These are phyloP conservation scores for Trichoderma oligosporum DNA, from an alignment of 2,329 filamentous ascomycete species.

Conservation along the genomic window DNA sequence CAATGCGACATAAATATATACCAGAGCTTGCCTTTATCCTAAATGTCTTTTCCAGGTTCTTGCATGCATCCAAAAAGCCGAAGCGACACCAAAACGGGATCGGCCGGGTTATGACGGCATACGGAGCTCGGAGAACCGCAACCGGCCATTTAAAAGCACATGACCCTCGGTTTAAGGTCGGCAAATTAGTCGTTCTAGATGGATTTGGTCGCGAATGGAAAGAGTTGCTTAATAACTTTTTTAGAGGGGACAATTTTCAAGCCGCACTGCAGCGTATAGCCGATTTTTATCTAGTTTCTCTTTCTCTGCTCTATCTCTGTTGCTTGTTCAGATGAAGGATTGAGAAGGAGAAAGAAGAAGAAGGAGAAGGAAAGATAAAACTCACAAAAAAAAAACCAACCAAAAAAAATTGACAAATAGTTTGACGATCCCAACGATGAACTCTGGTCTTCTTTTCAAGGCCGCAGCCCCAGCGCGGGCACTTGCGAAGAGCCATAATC, in stretches of 20 bases:
- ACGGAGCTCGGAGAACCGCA: slow-evolving; percentile 28
- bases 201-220: slow-evolving; percentile 3
- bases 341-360: no score
- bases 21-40: no score
- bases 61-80: no score
- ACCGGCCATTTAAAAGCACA: slow-evolving; percentile 15
- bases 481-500: slow-evolving; percentile 41
- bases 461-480: slow-evolving; percentile 44
- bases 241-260: slow-evolving; percentile 11
- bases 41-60: no score
- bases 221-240: slow-evolving; percentile 17
- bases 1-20: no score
- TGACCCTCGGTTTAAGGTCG: slow-evolving; percentile 27
- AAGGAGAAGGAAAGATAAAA: background rate
- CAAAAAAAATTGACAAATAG: background rate
- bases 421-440: slow-evolving; percentile 33
- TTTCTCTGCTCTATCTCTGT: background rate
- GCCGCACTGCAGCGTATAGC: slow-evolving; percentile 6
- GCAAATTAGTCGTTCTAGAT: slow-evolving; percentile 27
- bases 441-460: slow-evolving; percentile 46
- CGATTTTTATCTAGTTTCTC: background rate
- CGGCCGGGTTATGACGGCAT: slow-evolving; percentile 30
- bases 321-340: background rate
- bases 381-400: background rate
- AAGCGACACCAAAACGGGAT: slow-evolving; percentile 1